Conservation (phyloP, 2,329 filamentous ascomycete species). For the Elsinoe batatas region DNA sequence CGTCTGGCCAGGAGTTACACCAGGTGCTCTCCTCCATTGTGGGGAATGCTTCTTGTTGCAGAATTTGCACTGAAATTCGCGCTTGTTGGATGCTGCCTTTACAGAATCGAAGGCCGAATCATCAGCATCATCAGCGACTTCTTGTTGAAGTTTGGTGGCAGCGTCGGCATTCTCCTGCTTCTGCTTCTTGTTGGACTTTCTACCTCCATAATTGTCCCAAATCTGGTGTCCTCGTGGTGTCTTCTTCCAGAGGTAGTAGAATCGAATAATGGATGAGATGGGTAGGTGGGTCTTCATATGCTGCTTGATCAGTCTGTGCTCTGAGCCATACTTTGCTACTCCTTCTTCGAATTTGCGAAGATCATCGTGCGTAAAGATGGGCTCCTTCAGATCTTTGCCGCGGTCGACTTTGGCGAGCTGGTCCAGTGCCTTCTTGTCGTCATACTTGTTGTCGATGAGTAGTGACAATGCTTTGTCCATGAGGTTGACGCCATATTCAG, state of each 20-base stretch:
- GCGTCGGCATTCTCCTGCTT: constrained; percentile 47
- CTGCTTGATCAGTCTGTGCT: constrained; percentile 70
- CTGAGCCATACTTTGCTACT: constrained; percentile 81
- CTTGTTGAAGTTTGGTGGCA: constrained; percentile 71
- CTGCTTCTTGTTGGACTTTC: constrained; percentile 77
- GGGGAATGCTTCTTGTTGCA: constrained; percentile 70
- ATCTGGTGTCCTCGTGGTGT: constrained; percentile 73
- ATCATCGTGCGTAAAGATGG: constrained; percentile 66
- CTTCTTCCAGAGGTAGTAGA: constrained; percentile 98
- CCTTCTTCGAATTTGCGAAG: constrained; percentile 87
- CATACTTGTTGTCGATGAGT: constrained; percentile 61
- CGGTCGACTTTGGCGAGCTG: constrained; percentile 59
- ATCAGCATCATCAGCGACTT: constrained; percentile 83
- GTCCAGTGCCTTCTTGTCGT: constrained; percentile 60
- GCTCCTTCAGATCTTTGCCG: constrained; percentile 68
- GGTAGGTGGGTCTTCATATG: constrained; percentile 70
- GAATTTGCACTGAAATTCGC: constrained; percentile 87
- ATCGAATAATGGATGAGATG: constrained; percentile 73
- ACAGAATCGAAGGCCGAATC: constrained; percentile 91
- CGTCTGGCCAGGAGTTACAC: constrained; percentile 59
- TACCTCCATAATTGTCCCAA: constrained; percentile 79
- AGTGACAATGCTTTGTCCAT: constrained; percentile 72
- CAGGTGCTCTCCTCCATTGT: constrained; percentile 86
- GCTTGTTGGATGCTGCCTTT: constrained; percentile 71
- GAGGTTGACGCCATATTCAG: constrained; percentile 71